These are phyloP conservation scores for Passiflora organensis DNA, from an alignment of 345 rosid genomes.

Conservation along the genomic window DNA sequence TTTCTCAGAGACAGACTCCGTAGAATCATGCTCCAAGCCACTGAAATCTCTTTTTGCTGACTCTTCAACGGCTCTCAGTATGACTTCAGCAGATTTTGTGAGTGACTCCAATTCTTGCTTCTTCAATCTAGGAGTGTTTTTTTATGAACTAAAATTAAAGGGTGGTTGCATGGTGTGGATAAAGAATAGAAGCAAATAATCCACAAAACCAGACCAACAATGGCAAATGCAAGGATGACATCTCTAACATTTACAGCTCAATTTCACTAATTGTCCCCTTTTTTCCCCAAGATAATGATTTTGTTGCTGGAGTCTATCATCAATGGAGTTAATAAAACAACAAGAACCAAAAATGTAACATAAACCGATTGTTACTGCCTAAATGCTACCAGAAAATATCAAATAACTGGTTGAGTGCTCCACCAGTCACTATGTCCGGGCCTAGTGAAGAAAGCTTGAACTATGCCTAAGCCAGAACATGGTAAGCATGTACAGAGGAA, in stretches of 20 bases:
- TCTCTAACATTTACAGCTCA: neutral
- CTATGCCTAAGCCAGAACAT: too few species aligned
- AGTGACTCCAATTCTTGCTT: conserved; percentile 64
- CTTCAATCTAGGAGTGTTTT: conserved; percentile 55
- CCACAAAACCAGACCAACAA: neutral
- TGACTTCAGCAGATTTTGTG: conserved; percentile 45
- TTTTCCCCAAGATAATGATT: neutral
- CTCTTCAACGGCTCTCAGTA: conserved; percentile 49
- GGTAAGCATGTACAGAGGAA: too few species aligned
- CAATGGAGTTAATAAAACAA: neutral
- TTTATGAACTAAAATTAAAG: neutral
- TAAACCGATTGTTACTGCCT: too few species aligned
- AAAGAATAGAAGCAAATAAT: conserved; percentile 2
- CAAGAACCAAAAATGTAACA: too few species aligned
- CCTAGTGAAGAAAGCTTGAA: too few species aligned
- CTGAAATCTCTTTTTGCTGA: conserved; percentile 35
- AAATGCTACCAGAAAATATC: too few species aligned
- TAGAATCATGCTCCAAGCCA: conserved; percentile 23
- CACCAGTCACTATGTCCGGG: too few species aligned
- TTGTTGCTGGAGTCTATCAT: neutral
- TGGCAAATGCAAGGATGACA: neutral
- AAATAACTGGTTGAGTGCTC: too few species aligned
- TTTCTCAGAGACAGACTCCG: conserved; percentile 29
- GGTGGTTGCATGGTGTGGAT: neutral
- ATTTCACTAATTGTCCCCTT: neutral